Evolutionary conservation across 2,329 filamentous ascomycete species (phyloP), one percentile per base, ranked within the genome.

Genomic region (Onygena corvina): DNA sequence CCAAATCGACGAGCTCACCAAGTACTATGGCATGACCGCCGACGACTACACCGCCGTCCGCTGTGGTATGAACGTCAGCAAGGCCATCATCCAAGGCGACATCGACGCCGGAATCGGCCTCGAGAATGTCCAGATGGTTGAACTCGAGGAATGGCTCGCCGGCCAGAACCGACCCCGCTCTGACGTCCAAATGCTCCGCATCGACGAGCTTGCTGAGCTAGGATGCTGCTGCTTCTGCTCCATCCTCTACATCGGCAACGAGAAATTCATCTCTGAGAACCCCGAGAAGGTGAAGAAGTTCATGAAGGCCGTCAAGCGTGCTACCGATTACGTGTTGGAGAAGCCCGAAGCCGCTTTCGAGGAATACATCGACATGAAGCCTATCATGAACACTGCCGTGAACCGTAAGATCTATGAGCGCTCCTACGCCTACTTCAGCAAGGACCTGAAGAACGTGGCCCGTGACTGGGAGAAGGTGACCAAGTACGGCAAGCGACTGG

Each of bases 141-240:
- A 87, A 66, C 74, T 88, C 1, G 83, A 84, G 64, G 82, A 86
- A 61, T 87, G 83, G 83, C 79, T 87, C 16, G 73, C 72, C 0
- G 54, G 61, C 0, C 80, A 84, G 61, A 74, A 73, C 56, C 80
- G 81, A 1, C 74, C 78, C 52, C 76, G 75, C 61, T 68, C 71
- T 11, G 83, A 87, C 54, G 84, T 86, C 5, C 80, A 85, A 67
- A 87, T 88, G 83, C 76, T 88, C 14, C 80, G 84, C 59, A 88
- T 88, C 60, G 84, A 88, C 62, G 77, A 87, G 69, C 80, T 88
- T 23, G 84, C 84, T 29, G 81, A 86, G 64, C 72, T 87, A 2
- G 84, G 84, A 46, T 88, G 84, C 71, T 88, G 84, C 76, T 88
- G 84, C 73, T 88, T 88, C 76, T 88, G 84, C 67, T 80, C 79